Evolutionary conservation across 2,329 filamentous ascomycete genomes (phyloP).

Genomic region (Phaeosphaeriaceae sp.): DNA sequence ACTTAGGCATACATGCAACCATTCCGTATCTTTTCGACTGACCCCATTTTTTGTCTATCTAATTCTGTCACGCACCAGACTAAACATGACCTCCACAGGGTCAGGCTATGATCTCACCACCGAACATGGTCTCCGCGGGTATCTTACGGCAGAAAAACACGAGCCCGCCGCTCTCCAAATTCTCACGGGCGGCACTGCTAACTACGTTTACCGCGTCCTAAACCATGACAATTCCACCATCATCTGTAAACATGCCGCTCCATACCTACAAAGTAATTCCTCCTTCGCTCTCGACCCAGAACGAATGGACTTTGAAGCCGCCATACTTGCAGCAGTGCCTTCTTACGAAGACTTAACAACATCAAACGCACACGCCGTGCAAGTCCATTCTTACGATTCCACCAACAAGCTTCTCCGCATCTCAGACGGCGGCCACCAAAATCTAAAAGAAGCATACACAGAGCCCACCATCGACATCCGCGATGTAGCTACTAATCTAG

Average conservation of each 20-base stretch:
- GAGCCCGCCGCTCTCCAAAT: conserved; percentile 9
- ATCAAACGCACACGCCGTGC: conserved; percentile 24
- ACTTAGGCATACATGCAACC: too few relatives aligned
- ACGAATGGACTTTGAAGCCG: conserved; percentile 47
- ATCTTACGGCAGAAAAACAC: conserved; percentile 19
- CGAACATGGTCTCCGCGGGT: conserved; percentile 24
- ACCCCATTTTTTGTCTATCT: not conserved
- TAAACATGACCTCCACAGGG: not conserved
- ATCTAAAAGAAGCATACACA: conserved; percentile 43
- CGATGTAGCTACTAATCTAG: conserved; percentile 32
- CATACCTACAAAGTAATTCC: conserved; percentile 32
- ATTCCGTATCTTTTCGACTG: not conserved
- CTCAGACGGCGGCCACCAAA: conserved; percentile 36
- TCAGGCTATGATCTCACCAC: conserved; percentile 21
- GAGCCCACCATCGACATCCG: conserved; percentile 24
- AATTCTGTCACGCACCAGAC: not conserved
- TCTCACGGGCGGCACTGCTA: conserved; percentile 44
- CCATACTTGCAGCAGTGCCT: conserved; percentile 26
- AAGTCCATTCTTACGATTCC: conserved; percentile 31
- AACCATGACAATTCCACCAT: conserved; percentile 13
- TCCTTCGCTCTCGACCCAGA: conserved; percentile 31
- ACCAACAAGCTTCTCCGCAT: conserved; percentile 37
- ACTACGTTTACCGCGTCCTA: conserved; percentile 44
- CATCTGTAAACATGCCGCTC: conserved; percentile 47
- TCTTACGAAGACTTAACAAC: conserved; percentile 1